Evolutionary conservation across 2,329 filamentous ascomycete species (phyloP).

Genomic region (Phialophora tarda): DNA sequence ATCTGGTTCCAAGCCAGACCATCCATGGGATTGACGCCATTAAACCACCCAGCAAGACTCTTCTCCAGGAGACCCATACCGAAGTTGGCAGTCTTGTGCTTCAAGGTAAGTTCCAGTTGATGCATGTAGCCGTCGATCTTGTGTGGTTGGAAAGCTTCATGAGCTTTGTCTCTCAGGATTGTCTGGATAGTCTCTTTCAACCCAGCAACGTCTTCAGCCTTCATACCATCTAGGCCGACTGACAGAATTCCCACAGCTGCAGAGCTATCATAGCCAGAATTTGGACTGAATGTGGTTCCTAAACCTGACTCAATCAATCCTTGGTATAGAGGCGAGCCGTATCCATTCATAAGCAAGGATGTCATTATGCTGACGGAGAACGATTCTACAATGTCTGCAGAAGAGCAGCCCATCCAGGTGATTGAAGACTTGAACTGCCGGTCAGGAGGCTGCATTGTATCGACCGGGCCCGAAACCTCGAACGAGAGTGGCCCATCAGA

Average conservation of each 20-base stretch:
- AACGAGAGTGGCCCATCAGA: conserved; percentile 69
- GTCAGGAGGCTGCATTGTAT: conserved; percentile 82
- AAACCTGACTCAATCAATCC: conserved; percentile 87
- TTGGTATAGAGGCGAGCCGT: conserved; percentile 90
- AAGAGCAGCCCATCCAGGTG: conserved; percentile 88
- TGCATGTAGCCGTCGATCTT: conserved; percentile 96
- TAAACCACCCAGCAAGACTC: conserved; percentile 92
- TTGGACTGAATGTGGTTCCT: conserved; percentile 91
- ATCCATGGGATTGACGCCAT: conserved; percentile 89
- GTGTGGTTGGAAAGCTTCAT: conserved; percentile 81
- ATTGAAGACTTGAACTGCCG: conserved; percentile 93
- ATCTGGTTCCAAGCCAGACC: conserved; percentile 91
- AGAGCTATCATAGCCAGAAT: conserved; percentile 86
- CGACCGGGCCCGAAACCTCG: conserved; percentile 77
- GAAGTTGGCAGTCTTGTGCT: conserved; percentile 96
- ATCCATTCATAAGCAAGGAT: conserved; percentile 86
- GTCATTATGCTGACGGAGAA: conserved; percentile 85
- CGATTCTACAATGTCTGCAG: conserved; percentile 80
- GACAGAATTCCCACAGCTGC: conserved; percentile 83
- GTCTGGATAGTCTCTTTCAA: conserved; percentile 75
- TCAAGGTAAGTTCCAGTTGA: conserved; percentile 87
- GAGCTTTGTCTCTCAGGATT: conserved; percentile 71
- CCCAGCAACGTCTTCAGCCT: conserved; percentile 75
- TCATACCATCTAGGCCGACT: conserved; percentile 87
- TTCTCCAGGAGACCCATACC: conserved; percentile 89